Base-by-base conservation (phyloP, 2,329 filamentous ascomycete species). In the Mycosphaerelloides madeirae region DNA sequence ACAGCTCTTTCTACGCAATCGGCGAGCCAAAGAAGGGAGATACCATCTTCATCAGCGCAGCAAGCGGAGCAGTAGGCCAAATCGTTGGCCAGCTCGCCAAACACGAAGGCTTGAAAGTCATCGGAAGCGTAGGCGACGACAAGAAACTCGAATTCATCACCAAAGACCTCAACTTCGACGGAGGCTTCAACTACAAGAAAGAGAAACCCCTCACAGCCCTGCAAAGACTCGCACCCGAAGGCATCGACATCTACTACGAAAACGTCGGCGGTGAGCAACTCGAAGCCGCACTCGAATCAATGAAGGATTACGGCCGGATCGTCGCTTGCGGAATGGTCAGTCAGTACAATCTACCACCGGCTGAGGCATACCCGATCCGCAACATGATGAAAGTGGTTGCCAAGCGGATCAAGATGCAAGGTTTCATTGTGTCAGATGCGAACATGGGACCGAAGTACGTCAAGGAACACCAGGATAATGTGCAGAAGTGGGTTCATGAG, bases 171-270 rank as follows among this genome's bases (percentile, higher is more conserved):
- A 74, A 75, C 19, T 89, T 88, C 61, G 83, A 88, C 59, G 76
- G 66, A 13, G 87, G 82, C 7, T 93, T 91, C 71, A 93, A 94
- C 74, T 94, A 94, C 76, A 91, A 93, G 77, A 89, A 79, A 55
- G 86, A 93, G 70, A 78, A 76, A 55, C 77, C 86, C 0, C 61
- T 68, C 1, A 82, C 83, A 9, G 87, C 85, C 0, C 73, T 94
- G 44, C 67, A 73, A 53, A 76, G 85, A 46, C 74, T 93, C 14
- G 85, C 85, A 0, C 86, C 87, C 0, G 67, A 88, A 11, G 87
- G 87, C 3, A 77, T 94, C 50, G 87, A 94, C 60, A 87, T 89
- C 62, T 88, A 88, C 71, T 90, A 83, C 60, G 85, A 89, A 67
- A 89, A 88, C 31, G 55, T 67, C 35, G 85, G 85, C 15, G 85